Evolutionary conservation across 2,329 filamentous ascomycete species (phyloP).

Genomic region (Hirsutella thompsonii): DNA sequence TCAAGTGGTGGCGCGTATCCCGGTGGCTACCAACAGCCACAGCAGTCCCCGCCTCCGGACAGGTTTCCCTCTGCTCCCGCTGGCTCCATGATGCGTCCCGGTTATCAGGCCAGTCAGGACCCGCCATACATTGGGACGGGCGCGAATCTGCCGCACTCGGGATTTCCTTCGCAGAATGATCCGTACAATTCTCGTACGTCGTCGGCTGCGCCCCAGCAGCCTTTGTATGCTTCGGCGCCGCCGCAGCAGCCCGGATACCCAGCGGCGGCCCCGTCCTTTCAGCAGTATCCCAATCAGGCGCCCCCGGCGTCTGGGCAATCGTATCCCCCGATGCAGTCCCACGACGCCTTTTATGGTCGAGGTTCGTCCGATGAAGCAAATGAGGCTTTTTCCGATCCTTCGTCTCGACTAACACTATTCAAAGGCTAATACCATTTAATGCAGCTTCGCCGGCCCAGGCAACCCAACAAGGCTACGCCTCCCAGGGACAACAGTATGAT

Average conservation of each 20-base stretch:
- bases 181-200: constrained; percentile 18
- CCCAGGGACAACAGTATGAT: constrained; percentile 40
- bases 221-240: constrained; percentile 18
- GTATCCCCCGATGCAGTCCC: constrained; percentile 29
- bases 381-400: neutral
- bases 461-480: constrained; percentile 23
- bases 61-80: constrained; percentile 17
- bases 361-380: constrained; percentile 34
- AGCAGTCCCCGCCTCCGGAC: constrained; percentile 20
- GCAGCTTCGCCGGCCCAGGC: constrained; percentile 36
- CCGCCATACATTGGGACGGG: constrained; percentile 22
- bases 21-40: constrained; percentile 16
- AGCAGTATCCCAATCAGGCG: constrained; percentile 20
- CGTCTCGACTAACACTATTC: constrained; percentile 4
- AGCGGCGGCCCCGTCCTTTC: constrained; percentile 16
- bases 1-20: constrained; percentile 18
- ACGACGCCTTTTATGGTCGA: constrained; percentile 45
- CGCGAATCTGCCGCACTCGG: constrained; percentile 19
- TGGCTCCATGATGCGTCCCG: constrained; percentile 17
- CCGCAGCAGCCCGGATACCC: constrained; percentile 19
- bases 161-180: constrained; percentile 12
- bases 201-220: constrained; percentile 17
- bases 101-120: constrained; percentile 17
- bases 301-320: constrained; percentile 16
- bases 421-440: constrained; percentile 27